Percentiles rank a stretch among this genome's conserved stretches.
phyloP scores from a whole-genome alignment of 1,284 basidiomycete genomes.

The Cryptococcus amylolentus region DNA sequence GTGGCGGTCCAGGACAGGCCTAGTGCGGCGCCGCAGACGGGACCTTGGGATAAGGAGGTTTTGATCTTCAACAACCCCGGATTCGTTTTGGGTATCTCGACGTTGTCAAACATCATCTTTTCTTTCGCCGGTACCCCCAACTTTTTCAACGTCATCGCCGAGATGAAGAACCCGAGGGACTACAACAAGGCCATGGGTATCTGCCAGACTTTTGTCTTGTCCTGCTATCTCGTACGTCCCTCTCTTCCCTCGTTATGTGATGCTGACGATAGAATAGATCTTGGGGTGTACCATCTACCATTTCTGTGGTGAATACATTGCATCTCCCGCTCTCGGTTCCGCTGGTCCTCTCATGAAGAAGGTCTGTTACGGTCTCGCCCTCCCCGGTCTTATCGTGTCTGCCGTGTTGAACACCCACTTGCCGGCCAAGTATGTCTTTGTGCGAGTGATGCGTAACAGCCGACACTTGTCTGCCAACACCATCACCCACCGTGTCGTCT shows the following conservation, averaged over 20 bases:
- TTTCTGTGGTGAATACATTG: constrained; percentile 41
- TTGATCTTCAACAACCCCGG: constrained; percentile 30
- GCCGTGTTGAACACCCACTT: constrained; percentile 17
- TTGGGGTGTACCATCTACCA: constrained; percentile 27
- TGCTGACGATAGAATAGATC: constrained; percentile 4
- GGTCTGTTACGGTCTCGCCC: constrained; percentile 46
- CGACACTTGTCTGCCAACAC: constrained; percentile 61
- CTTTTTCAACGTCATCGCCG: constrained; percentile 45
- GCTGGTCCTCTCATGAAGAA: constrained; percentile 46
- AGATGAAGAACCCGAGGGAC: constrained; percentile 44
- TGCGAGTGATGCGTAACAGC: constrained; percentile 58
- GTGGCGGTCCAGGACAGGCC: constrained; percentile 45
- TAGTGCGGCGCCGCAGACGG: constrained; percentile 17
- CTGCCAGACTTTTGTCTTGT: constrained; percentile 35
- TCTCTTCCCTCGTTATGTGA: constrained; percentile 4
- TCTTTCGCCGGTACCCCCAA: constrained; percentile 38
- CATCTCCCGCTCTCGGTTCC: constrained; percentile 44
- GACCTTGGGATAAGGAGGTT: constrained; percentile 17
- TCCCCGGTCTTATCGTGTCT: constrained; percentile 36
- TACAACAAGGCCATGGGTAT: constrained; percentile 23
- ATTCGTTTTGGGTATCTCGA: constrained; percentile 41
- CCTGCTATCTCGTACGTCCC: constrained; percentile 37
- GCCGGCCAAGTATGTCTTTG: constrained; percentile 52
- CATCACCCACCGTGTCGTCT: constrained; percentile 57
- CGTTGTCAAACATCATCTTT: constrained; percentile 41